Percentiles rank a stretch among this genome's conserved stretches.
phyloP scores from a whole-genome alignment of 257 asterid genomes.

The Catharanthus roseus region DNA sequence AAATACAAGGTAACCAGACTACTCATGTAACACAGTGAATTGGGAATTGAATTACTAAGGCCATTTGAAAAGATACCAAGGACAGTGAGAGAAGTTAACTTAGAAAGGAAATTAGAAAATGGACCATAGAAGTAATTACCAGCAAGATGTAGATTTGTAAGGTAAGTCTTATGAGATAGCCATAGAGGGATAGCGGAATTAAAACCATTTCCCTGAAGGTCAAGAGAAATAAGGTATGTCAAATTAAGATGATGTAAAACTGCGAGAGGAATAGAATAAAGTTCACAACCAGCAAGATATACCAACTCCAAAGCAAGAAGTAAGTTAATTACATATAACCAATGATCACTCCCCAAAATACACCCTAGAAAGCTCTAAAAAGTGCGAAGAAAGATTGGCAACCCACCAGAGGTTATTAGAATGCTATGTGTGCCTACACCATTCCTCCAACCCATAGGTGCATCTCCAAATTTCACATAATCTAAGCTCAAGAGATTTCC shows the following conservation, averaged over 20 bases:
- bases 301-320: constrained; percentile 11
- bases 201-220: not conserved
- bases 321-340: constrained; percentile 17
- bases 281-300: not conserved
- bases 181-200: constrained; percentile 8
- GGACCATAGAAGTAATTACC: constrained; percentile 10
- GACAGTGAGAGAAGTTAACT: not conserved
- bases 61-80: constrained; percentile 13
- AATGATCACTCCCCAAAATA: constrained; percentile 11
- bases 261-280: constrained; percentile 6
- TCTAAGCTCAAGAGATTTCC: constrained; percentile 23
- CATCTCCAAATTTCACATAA: too few species aligned
- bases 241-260: constrained; percentile 12
- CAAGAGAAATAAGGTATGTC: constrained; percentile 15
- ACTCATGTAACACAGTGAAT: constrained; percentile 11
- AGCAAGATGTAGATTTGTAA: constrained; percentile 5
- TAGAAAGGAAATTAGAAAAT: constrained; percentile 1
- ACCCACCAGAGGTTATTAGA: constrained; percentile 21
- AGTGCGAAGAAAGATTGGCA: constrained; percentile 8
- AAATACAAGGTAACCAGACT: constrained; percentile 3
- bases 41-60: constrained; percentile 3
- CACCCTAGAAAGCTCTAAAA: too few species aligned
- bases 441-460: too few species aligned
- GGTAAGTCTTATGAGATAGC: constrained; percentile 11
- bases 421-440: too few species aligned